phyloP scores from a whole-genome alignment of 139 green algal species.

The Marvania coccoides region DNA sequence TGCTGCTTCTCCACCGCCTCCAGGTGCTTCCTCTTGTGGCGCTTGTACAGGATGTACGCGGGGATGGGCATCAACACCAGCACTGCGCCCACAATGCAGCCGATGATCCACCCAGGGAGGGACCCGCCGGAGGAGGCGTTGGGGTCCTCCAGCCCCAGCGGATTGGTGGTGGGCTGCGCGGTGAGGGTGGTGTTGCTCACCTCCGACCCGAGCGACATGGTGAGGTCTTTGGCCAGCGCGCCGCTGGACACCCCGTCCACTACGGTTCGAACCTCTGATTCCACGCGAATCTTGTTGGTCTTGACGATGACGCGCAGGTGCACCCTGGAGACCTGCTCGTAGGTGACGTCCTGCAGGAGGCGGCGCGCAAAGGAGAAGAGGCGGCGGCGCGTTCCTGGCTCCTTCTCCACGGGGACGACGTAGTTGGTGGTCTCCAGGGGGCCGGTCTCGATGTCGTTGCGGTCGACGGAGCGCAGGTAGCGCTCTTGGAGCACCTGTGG shows the following conservation, averaged over 20 bases:
- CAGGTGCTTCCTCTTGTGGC: slow-evolving; percentile 1
- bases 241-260: background rate
- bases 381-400: background rate
- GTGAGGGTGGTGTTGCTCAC: slow-evolving; percentile 1
- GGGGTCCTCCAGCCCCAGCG: background rate
- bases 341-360: background rate
- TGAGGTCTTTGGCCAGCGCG: background rate
- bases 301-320: slow-evolving; percentile 1
- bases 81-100: background rate
- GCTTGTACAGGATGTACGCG: slow-evolving; percentile 4
- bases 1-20: slow-evolving; percentile 3
- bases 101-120: slow-evolving; percentile 4
- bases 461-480: background rate
- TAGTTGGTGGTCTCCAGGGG: background rate
- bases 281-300: slow-evolving; percentile 5
- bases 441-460: slow-evolving; percentile 5
- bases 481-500: background rate
- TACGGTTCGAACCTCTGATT: slow-evolving; percentile 5
- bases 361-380: background rate
- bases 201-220: background rate
- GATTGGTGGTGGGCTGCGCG: background rate
- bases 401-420: background rate
- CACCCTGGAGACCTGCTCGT: background rate
- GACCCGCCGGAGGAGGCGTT: background rate
- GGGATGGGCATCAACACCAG: slow-evolving; percentile 3